phyloP scores from a whole-genome alignment of 164 flowering plant genomes.

The Saururus chinensis region DNA sequence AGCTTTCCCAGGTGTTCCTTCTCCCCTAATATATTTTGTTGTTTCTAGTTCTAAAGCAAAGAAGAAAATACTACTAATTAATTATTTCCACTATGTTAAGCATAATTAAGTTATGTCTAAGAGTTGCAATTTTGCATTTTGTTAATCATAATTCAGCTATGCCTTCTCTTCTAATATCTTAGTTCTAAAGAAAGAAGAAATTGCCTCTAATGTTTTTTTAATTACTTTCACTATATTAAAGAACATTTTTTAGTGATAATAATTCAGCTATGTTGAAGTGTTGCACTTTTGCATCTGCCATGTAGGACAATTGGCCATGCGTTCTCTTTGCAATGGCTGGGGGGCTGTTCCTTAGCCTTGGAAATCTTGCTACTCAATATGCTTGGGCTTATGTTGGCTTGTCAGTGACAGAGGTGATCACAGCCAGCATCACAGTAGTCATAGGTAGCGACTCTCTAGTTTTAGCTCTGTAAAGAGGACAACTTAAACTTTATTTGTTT shows the following conservation, averaged over 20 bases:
- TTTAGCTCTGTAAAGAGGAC: not conserved
- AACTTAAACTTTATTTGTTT: not conserved
- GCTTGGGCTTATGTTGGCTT: slow-evolving; percentile 88
- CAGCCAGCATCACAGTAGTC: slow-evolving; percentile 71
- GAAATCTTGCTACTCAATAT: slow-evolving; percentile 70
- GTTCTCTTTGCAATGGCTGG: slow-evolving; percentile 80
- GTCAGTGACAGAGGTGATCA: slow-evolving; percentile 66
- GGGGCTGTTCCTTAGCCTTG: slow-evolving; percentile 71
- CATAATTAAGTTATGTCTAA: too few relatives aligned
- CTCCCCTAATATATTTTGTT: not conserved
- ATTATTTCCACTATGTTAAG: too few relatives aligned
- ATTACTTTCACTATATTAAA: too few relatives aligned
- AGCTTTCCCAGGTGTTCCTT: slow-evolving; percentile 52
- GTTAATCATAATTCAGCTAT: too few relatives aligned
- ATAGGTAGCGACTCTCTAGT: slow-evolving; percentile 32
- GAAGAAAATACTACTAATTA: too few relatives aligned
- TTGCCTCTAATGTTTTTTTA: too few relatives aligned
- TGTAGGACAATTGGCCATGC: slow-evolving; percentile 75
- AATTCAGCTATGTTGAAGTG: too few relatives aligned
- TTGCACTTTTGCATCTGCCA: slow-evolving; percentile 4
- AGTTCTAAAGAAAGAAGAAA: too few relatives aligned
- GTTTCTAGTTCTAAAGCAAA: too few relatives aligned
- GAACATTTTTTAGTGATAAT: too few relatives aligned
- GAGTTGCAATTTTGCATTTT: too few relatives aligned
- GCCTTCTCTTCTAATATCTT: too few relatives aligned